Conservation (phyloP, 805 yeast species). For the Candida qinlingensis region DNA sequence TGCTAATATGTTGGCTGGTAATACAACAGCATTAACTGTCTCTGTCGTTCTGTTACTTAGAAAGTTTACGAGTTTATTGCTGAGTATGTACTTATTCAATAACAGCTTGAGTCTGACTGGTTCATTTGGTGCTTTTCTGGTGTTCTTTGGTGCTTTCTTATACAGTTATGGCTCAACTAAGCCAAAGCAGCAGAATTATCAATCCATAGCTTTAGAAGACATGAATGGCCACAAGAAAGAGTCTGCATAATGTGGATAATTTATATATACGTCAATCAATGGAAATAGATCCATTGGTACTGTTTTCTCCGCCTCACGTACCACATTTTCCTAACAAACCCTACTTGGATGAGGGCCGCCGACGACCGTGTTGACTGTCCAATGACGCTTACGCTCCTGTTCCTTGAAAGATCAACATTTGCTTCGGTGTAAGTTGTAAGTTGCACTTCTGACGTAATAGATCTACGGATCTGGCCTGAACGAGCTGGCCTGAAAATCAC, state of each 20-base stretch:
- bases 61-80: constrained; percentile 52
- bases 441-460: too few species aligned
- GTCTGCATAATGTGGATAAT: not conserved
- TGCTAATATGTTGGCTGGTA: constrained; percentile 56
- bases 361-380: too few species aligned
- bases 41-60: constrained; percentile 56
- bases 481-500: too few species aligned
- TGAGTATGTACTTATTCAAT: constrained; percentile 51
- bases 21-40: constrained; percentile 56
- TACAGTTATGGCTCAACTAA: constrained; percentile 32
- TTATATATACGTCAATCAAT: too few species aligned
- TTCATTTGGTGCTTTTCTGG: constrained; percentile 43
- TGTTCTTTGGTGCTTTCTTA: constrained; percentile 49
- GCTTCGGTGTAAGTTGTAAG: too few species aligned
- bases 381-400: too few species aligned
- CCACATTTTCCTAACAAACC: too few species aligned
- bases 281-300: too few species aligned
- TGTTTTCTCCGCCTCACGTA: too few species aligned
- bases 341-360: too few species aligned
- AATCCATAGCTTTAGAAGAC: constrained; percentile 6
- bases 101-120: constrained; percentile 35
- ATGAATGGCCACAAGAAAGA: not conserved
- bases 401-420: too few species aligned
- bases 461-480: too few species aligned
- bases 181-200: constrained; percentile 19